Base-by-base conservation (phyloP, 1,284 basidiomycete species). In the Naganishia albida region DNA sequence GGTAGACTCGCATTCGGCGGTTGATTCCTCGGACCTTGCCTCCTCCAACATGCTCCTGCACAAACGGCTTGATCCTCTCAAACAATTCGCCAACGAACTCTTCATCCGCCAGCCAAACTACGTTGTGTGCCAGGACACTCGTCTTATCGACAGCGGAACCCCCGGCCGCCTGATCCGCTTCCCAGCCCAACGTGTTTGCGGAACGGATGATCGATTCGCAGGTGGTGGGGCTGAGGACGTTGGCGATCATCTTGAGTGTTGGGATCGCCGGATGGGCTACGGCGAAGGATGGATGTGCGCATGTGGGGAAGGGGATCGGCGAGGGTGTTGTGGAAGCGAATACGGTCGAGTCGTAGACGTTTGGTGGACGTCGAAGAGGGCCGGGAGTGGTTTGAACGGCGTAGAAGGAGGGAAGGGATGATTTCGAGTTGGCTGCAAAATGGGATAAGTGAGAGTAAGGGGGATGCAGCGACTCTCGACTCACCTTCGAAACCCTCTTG, bases 91-190 rank as follows among this genome's bases (percentile, higher is more conserved):
- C 71, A 34, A 82, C 75, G 70, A 85, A 82, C 10, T 71, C 67
- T 10, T 73, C 62, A 68, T 84, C 83, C 2, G 84, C 82, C 20
- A 85, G 78, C 82, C 83, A 84, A 59, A 84, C 81, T 64, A 85
- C 77, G 72, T 85, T 85, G 69, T 83, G 81, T 0, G 82, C 82
- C 2, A 83, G 77, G 49, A 83, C 80, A 26, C 80, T 82, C 0
- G 80, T 78, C 64, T 83, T 79, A 63, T 80, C 78, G 10, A 76
- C 70, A 0, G 81, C 83, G 1, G 79, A 81, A 0, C 82, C 80
- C 3, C 71, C 80, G 1, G 81, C 77, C 0, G 84, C 83, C 68
- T 84, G 81, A 70, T 85, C 84, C 30, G 80, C 80, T 38, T 81
- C 77, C 67, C 83, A 80, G 0, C 83, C 84, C 3, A 84, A 79